Base-by-base conservation (phyloP, 805 yeast genomes). In the Metschnikowia drakensbergensis region DNA sequence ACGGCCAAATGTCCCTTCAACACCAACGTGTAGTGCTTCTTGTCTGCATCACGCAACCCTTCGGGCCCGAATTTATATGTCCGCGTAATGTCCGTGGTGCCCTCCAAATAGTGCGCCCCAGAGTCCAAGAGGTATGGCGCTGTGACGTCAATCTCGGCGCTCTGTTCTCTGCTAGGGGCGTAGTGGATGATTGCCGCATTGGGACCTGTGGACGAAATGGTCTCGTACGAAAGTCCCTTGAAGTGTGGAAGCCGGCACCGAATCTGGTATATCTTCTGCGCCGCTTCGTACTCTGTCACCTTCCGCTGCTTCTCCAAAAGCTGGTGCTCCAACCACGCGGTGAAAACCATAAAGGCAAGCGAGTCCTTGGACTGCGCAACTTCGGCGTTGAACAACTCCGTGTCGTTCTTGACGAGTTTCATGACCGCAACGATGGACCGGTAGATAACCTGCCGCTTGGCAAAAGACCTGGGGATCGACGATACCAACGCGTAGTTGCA, bases 81-180 rank as follows among this genome's bases (percentile, higher is more conserved):
- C 58, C 99, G 77, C 0, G 99, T 94, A 27, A 92, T 88, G 63
- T 94, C 99, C 0, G 99, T 94, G 0, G 99, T 94, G 8, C 99
- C 99, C 60, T 91, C 96, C 23, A 85, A 64, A 61, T 80, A 92
- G 59, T 94, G 99, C 0, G 94, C 88, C 3, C 99, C 99, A 2
- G 96, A 81, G 65, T 94, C 99, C 51, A 88, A 73, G 53, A 94
- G 71, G 57, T 85, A 90, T 1, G 90, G 78, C 49, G 84, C 79
- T 22, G 77, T 66, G 6, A 85, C 83, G 59, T 86, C 84, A 50
- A 94, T 80, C 49, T 76, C 64, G 1, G 85, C 71, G 46, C 80
- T 77, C 17, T 78, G 73, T 9, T 77, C 83, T 29, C 69, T 68
- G 0, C 83, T 76, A 29, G 96, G 95, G 0, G 84, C 75, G 60